A percentile compares a stretch with the other conserved stretches of the same genome.
Evolutionary conservation across 169 alveolate species (phyloP).

Genomic region (Plasmodium gallinaceum): DNA sequence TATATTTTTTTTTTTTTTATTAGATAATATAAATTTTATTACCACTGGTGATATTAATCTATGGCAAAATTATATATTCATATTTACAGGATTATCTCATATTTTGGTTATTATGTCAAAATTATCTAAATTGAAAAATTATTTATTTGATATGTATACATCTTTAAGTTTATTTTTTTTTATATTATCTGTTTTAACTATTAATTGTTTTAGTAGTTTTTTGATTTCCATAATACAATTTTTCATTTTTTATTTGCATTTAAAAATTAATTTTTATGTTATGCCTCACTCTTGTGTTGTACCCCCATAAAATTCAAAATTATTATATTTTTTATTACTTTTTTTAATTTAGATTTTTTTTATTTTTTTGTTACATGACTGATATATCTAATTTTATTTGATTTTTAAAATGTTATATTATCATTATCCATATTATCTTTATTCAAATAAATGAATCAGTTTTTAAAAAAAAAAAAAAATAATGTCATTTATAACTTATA

Average conservation of each 20-base stretch:
- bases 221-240: constrained; percentile 57
- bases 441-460: too few relatives aligned
- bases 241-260: constrained; percentile 62
- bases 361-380: too few relatives aligned
- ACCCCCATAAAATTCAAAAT: constrained; percentile 23
- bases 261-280: constrained; percentile 68
- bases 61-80: constrained; percentile 23
- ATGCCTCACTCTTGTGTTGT: constrained; percentile 68
- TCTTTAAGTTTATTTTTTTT: constrained; percentile 70
- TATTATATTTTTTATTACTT: too few relatives aligned
- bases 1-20: constrained; percentile 3
- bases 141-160: constrained; percentile 69
- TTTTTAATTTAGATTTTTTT: too few relatives aligned
- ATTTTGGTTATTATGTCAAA: constrained; percentile 34
- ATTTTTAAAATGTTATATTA: too few relatives aligned
- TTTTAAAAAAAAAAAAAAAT: too few relatives aligned
- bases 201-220: constrained; percentile 75
- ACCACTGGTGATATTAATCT: constrained; percentile 68
- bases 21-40: constrained; percentile 49
- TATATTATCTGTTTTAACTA: constrained; percentile 60
- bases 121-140: constrained; percentile 30
- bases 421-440: too few relatives aligned
- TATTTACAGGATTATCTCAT: constrained; percentile 46
- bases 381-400: too few relatives aligned
- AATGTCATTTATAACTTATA: too few relatives aligned